Base-by-base conservation (phyloP, 1,284 basidiomycete species). In the Microbotryum violaceum region DNA sequence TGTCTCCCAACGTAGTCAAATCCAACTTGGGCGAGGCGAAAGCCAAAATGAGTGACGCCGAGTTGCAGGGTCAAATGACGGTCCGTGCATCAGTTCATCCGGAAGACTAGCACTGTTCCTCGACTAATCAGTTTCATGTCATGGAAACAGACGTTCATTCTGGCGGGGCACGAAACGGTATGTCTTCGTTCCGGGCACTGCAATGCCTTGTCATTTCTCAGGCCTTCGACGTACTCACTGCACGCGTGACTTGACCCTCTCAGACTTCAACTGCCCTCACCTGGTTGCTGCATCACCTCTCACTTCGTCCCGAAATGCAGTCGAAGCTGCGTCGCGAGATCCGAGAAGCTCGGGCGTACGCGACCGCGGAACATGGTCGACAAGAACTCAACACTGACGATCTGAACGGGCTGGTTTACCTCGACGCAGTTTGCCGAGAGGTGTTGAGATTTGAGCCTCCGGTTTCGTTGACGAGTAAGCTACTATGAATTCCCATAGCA, bases 201-300 rank as follows among this genome's bases (percentile, higher is more conserved):
- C 14, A 42, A 14, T 42, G 37, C 16, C 37, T 9, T 31, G 31
- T 31, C 12, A 42, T 18, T 42, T 42, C 4, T 12, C 14, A 18
- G 12, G 1, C 37, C 37, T 42, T 42, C 37, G 37, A 18, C 37
- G 37, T 14, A 18, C 37, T 42, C 37, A 42, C 37, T 14, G 37
- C 37, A 42, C 12, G 6, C 18, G 37, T 18, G 12, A 18, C 37
- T 42, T 42, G 37, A 42, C 16, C 37, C 12, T 42, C 16, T 42
- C 16, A 42, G 0, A 86, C 83, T 0, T 82, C 82, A 0, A 84
- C 82, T 0, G 83, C 85, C 1, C 77, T 87, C 1, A 82, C 85
- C 6, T 91, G 88, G 88, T 82, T 81, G 61, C 76, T 89, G 2
- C 85, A 85, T 72, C 81, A 82, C 29, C 82, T 90, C 21, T 78